These are phyloP conservation scores for Pinus taeda DNA, from an alignment of 75 land plant genomes.

Conservation along the genomic window DNA sequence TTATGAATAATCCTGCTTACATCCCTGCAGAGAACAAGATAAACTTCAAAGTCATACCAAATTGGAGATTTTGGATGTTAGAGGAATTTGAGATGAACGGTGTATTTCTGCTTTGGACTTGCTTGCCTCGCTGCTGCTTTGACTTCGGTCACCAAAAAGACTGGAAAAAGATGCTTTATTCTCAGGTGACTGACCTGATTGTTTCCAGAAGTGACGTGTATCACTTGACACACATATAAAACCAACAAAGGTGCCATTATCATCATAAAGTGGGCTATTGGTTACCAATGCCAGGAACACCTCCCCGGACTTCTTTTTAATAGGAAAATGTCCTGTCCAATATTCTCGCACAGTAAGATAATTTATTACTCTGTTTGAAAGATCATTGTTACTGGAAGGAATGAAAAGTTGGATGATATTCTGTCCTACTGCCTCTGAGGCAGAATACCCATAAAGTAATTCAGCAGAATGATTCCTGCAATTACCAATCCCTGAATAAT, in stretches of 20 bases:
- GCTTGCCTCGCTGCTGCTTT: not conserved
- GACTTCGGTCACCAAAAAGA: not conserved
- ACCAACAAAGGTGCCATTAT: slow-evolving; percentile 28
- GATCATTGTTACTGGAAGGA: slow-evolving; percentile 6
- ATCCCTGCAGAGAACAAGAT: not conserved
- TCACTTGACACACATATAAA: slow-evolving; percentile 17
- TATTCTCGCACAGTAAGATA: slow-evolving; percentile 18
- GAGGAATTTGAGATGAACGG: not conserved
- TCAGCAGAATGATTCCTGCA: slow-evolving; percentile 52
- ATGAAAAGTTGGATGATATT: slow-evolving; percentile 26
- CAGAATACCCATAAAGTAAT: slow-evolving; percentile 30
- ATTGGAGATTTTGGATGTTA: slow-evolving; percentile 17
- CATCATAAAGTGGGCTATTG: slow-evolving; percentile 33
- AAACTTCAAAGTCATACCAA: slow-evolving; percentile 16
- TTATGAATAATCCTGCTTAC: too few relatives aligned
- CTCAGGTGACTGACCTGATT: not conserved
- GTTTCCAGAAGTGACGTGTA: not conserved
- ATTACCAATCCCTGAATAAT: not conserved
- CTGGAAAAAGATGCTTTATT: not conserved
- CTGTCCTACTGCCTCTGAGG: slow-evolving; percentile 26
- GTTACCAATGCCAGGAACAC: slow-evolving; percentile 27
- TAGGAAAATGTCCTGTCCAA: slow-evolving; percentile 33
- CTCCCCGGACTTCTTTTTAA: slow-evolving; percentile 36
- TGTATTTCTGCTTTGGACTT: slow-evolving; percentile 2
- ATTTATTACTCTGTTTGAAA: slow-evolving; percentile 2